phyloP scores from a whole-genome alignment of 345 rosid genomes.

The Ceriops decandra region DNA sequence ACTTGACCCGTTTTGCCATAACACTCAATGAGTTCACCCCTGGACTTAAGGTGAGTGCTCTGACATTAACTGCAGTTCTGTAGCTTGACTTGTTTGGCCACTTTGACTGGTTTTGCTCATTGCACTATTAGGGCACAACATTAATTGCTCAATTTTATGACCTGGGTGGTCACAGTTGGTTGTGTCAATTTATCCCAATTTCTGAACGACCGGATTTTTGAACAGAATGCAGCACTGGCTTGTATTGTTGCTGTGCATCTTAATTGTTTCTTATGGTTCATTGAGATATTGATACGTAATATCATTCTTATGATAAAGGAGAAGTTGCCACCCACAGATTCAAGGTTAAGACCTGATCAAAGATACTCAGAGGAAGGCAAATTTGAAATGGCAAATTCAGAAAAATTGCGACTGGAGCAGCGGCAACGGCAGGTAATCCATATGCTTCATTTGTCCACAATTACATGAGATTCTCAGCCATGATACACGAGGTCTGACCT shows the following conservation, averaged over 20 bases:
- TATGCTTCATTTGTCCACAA: background rate
- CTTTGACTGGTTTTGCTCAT: too few relatives aligned
- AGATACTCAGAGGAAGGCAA: constrained; percentile 84
- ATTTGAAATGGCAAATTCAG: constrained; percentile 95
- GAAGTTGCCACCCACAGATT: constrained; percentile 91
- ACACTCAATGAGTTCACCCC: constrained; percentile 79
- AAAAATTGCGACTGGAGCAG: constrained; percentile 88
- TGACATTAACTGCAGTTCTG: background rate
- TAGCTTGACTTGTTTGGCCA: background rate
- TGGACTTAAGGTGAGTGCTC: constrained; percentile 63
- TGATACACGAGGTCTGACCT: too few relatives aligned
- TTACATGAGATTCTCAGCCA: too few relatives aligned
- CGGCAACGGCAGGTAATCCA: constrained; percentile 81
- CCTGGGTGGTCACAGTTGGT: too few relatives aligned
- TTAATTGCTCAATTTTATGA: too few relatives aligned
- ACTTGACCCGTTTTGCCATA: constrained; percentile 85
- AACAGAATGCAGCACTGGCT: too few relatives aligned
- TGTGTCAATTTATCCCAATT: too few relatives aligned
- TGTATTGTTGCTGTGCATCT: too few relatives aligned
- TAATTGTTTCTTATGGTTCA: background rate
- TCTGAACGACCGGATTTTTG: too few relatives aligned
- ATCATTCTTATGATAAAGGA: constrained; percentile 41
- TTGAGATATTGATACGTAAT: constrained; percentile 10
- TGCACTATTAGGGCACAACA: too few relatives aligned
- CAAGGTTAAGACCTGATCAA: constrained; percentile 97